phyloP scores from a whole-genome alignment of 148 eudicot species.

The Cornus controversa region DNA sequence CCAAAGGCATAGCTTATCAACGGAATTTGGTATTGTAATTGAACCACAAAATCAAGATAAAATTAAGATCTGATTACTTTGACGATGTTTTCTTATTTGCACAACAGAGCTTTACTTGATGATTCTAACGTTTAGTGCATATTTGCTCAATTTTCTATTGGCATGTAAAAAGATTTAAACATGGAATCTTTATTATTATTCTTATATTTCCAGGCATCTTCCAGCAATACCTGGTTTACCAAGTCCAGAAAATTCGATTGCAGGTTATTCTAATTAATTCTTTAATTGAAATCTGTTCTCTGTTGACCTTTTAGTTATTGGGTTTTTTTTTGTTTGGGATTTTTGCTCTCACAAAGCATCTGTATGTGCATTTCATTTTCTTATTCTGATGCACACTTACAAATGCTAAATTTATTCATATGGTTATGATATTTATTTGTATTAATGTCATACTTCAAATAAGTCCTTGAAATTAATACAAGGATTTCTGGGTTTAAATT shows the following conservation, averaged over 20 bases:
- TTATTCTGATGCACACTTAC: background rate
- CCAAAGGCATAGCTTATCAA: background rate
- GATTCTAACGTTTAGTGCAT: background rate
- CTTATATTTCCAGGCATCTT: constrained; percentile 63
- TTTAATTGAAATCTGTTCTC: background rate
- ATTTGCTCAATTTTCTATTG: background rate
- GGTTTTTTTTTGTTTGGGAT: background rate
- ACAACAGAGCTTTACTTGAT: background rate
- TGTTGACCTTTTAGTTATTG: background rate
- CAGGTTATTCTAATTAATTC: constrained; percentile 44
- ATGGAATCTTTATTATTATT: background rate
- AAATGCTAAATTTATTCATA: background rate
- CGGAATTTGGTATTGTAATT: background rate
- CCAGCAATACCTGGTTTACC: constrained; percentile 91
- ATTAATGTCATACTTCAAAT: too few species aligned
- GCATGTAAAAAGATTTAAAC: background rate
- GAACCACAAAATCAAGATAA: too few species aligned
- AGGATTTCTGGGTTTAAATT: background rate
- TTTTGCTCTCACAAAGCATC: background rate
- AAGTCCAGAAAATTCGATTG: constrained; percentile 89
- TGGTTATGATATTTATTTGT: background rate
- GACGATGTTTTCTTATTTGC: background rate
- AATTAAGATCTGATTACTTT: too few species aligned
- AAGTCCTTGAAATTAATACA: too few species aligned
- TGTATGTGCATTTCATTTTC: background rate